These are phyloP conservation scores for Phytophthora fragariae DNA, from an alignment of 352 stramenopile species.

Conservation along the genomic window DNA sequence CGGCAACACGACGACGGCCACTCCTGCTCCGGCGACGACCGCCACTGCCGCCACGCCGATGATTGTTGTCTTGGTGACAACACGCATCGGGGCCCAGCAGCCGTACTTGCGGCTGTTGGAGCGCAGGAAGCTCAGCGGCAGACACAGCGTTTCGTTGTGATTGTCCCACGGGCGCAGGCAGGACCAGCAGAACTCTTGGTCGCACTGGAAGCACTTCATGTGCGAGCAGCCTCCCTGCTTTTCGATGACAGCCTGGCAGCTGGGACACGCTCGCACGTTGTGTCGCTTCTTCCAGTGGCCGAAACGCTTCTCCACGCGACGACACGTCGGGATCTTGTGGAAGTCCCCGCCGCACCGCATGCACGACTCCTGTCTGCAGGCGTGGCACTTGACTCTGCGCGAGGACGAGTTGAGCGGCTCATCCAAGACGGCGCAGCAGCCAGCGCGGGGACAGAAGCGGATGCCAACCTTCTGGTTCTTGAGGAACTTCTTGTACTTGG, in stretches of 20 bases:
- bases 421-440: conserved; percentile 65
- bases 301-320: conserved; percentile 71
- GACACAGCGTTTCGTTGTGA: conserved; percentile 82
- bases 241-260: conserved; percentile 77
- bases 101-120: conserved; percentile 76
- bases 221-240: conserved; percentile 87
- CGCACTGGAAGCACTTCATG: conserved; percentile 89
- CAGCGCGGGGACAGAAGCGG: conserved; percentile 75
- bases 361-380: conserved; percentile 65
- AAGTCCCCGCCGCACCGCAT: conserved; percentile 73
- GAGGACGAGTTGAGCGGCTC: conserved; percentile 60
- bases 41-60: conserved; percentile 60
- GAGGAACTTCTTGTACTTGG: conserved; percentile 74
- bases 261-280: conserved; percentile 76
- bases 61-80: conserved; percentile 75
- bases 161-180: conserved; percentile 72
- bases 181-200: conserved; percentile 87
- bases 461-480: conserved; percentile 71
- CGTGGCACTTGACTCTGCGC: conserved; percentile 53
- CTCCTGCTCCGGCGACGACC: conserved; percentile 57
- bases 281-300: conserved; percentile 72
- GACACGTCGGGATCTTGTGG: conserved; percentile 64
- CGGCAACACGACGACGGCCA: conserved; percentile 75
- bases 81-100: conserved; percentile 68
- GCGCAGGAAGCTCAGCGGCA: conserved; percentile 69